Evolutionary conservation across 768 basidiomycete species (phyloP).

Genomic region (Boletus rubroflammeus): DNA sequence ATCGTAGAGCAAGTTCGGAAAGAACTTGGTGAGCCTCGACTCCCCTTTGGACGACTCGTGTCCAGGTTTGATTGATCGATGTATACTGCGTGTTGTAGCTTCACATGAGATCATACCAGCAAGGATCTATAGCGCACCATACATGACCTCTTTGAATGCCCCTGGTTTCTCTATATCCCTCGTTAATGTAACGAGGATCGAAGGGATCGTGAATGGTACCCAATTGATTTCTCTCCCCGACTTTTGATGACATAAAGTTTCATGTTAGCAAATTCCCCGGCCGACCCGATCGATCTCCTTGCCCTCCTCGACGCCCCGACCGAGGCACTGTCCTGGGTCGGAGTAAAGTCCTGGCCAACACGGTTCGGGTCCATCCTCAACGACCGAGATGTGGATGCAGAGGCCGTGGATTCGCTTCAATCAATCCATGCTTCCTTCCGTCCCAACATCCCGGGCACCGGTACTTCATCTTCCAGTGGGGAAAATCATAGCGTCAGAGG

Average conservation of each 20-base stretch:
- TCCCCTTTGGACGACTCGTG: background rate
- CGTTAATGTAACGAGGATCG: conserved; percentile 40
- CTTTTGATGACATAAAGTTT: background rate
- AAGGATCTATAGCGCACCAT: conserved; percentile 46
- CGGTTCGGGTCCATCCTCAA: background rate
- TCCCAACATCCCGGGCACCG: background rate
- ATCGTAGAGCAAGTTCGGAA: conserved; percentile 41
- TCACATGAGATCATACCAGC: conserved; percentile 32
- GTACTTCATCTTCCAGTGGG: background rate
- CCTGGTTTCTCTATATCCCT: conserved; percentile 55
- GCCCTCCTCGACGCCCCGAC: conserved; percentile 42
- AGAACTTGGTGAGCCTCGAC: conserved; percentile 39
- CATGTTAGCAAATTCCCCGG: conserved; percentile 12
- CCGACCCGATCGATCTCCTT: conserved; percentile 20
- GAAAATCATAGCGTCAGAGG: background rate
- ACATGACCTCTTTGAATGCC: conserved; percentile 61
- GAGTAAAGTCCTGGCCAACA: conserved; percentile 32
- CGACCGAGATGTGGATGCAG: background rate
- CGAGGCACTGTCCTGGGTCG: conserved; percentile 41
- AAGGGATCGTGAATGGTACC: conserved; percentile 13
- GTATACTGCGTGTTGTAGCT: conserved; percentile 17
- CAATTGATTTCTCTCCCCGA: background rate
- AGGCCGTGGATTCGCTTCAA: conserved; percentile 2
- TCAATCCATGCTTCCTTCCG: conserved; percentile 3
- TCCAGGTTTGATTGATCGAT: background rate